Evolutionary conservation across 495 filamentous ascomycete species (phyloP), one percentile per base, ranked within the genome.

Genomic region (Corynascus novoguineensis): DNA sequence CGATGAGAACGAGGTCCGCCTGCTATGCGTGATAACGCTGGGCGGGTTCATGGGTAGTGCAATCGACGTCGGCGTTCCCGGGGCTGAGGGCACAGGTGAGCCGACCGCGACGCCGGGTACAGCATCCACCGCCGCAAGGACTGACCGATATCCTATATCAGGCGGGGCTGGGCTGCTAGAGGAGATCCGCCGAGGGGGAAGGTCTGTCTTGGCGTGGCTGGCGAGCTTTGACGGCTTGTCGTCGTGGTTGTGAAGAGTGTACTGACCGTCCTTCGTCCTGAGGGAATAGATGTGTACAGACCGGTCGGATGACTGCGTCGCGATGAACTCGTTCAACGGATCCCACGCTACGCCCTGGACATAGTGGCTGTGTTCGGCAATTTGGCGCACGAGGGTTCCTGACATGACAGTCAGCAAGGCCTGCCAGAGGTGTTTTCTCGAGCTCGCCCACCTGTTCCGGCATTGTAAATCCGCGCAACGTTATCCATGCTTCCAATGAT

Each of bases 401-500:
- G 58, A 27, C 35, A 22, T 22, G 29, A 31, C 44, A 19, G 35
- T 67, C 40, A 67, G 62, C 21, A 51, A 29, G 3, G 6, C 35
- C 14, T 27, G 0, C 12, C 25, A 2, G 22, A 2, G 11, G 1
- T 15, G 15, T 5, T 32, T 8, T 10, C 34, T 7, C 6, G 21
- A 45, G 24, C 17, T 6, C 38, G 31, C 62, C 37, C 73, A 95
- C 93, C 93, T 58, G 86, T 95, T 55, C 89, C 85, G 49, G 92
- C 90, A 71, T 96, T 95, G 78, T 96, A 97, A 58, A 99, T 97
- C 41, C 93, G 79, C 46, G 95, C 92, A 66, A 97, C 84, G 70
- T 99, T 99, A 72, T 99, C 93, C 92, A 97, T 97, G 71, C 95
- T 97, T 5, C 93, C 93, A 19, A 92, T 96, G 60, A 99, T 96